Base-by-base conservation (phyloP, 139 green algal species). In the Picochlorum sp. region DNA sequence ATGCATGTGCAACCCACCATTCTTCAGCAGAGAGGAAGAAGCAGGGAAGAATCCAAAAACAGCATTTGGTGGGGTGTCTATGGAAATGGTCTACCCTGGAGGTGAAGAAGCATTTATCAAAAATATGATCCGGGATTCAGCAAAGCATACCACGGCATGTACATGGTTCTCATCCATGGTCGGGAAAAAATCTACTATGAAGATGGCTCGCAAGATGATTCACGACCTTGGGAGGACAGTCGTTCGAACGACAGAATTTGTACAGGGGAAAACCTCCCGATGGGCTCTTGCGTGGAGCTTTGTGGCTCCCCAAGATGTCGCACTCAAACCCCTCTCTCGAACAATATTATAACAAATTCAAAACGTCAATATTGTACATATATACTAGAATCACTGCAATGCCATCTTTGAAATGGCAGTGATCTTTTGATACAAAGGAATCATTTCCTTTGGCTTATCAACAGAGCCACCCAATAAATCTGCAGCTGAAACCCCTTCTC, bases 1-100 rank as follows among this genome's bases (percentile, higher is more conserved):
- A 75, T 84, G 71, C 65, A 95, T 96, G 86, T 96, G 92, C 78
- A 98, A 98, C 74, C 92, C 92, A n/a, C 92, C 92, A 11, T 98
- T 98, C 72, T 98, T 98, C 66, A 71, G 80, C 20, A 79, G 26
- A 49, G 79, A 92, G n/a, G 72, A 80, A 21, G 79, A 96, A 23
- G 86, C 88, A 1, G 75, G 69, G 10, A 59, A 54, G 11, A 97
- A 98, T 65, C 91, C 91, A 2, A 69, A 67, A 65, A 96, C 91
- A 0, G 83, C 75, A 1, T 96, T 77, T 65, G 57, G 67, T 69
- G 85, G 87, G 49, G 92, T 85, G 0, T 57, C 74, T 0, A 77
- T 45, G 1, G 92, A 98, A 78, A 97, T 95, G 86, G 81, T 91
- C 47, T 95, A 77, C 59, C 77, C 82, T 68, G 92, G 92, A 2